Evolutionary conservation across 1,284 basidiomycete species (phyloP).

Genomic region (Trichosporon sp.): DNA sequence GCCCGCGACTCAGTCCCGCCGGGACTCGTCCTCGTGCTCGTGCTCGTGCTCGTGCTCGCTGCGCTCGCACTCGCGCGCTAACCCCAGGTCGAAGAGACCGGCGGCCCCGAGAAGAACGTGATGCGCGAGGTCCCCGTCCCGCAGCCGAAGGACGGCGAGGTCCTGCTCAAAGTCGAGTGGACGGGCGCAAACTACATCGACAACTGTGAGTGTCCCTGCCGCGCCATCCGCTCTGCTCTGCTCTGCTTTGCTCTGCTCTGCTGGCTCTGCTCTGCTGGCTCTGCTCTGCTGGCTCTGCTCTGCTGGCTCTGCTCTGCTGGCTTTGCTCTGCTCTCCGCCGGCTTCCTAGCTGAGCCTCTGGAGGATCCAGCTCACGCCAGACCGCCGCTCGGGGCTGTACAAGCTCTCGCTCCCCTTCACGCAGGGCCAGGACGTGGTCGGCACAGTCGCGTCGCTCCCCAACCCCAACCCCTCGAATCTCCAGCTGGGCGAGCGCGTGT

Average conservation of each 20-base stretch:
- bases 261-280: background rate
- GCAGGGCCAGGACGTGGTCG: conserved; percentile 74
- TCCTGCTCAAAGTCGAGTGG: conserved; percentile 70
- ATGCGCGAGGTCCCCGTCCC: conserved; percentile 62
- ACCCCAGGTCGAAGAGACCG: conserved; percentile 53
- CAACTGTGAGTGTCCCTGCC: conserved; percentile 40
- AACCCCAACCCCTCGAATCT: conserved; percentile 37
- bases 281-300: too few species aligned
- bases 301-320: too few species aligned
- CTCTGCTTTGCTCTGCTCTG: background rate
- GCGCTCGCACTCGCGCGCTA: background rate
- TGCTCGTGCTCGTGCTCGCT: background rate
- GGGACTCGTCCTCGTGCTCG: too few species aligned
- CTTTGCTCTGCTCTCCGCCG: too few species aligned
- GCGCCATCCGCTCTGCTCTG: background rate
- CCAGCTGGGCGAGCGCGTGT: conserved; percentile 48
- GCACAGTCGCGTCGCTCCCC: conserved; percentile 54
- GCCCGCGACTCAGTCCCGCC: too few species aligned
- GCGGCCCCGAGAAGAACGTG: conserved; percentile 65
- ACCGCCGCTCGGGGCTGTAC: conserved; percentile 52
- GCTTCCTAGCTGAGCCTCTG: too few species aligned
- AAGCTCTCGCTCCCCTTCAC: conserved; percentile 62
- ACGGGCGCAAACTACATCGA: conserved; percentile 73
- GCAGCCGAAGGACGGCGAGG: conserved; percentile 59
- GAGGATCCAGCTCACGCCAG: conserved; percentile 23